These are phyloP conservation scores for Gynochthodes officinalis DNA, from an alignment of 257 asterid species.

Conservation along the genomic window DNA sequence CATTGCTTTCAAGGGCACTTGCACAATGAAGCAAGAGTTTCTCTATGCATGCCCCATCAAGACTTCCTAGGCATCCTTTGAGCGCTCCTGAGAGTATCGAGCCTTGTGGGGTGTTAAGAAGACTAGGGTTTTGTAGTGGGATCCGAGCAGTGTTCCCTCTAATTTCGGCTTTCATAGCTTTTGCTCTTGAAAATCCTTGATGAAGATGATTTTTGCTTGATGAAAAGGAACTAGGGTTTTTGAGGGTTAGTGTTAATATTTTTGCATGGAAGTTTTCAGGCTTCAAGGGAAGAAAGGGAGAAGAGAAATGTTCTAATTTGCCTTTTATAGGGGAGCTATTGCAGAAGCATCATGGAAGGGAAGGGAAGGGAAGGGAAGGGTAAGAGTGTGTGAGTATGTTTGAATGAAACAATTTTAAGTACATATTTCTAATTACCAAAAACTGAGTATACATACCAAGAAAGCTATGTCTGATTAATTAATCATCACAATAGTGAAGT, in stretches of 20 bases:
- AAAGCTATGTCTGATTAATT: background rate
- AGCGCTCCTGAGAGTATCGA: conserved; percentile 43
- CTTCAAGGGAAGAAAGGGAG: background rate
- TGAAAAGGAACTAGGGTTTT: background rate
- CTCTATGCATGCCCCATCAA: conserved; percentile 79
- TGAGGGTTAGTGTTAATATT: background rate
- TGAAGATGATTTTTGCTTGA: background rate
- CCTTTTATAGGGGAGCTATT: background rate
- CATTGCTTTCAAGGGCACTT: conserved; percentile 60
- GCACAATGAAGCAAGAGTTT: conserved; percentile 73
- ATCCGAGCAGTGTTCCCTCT: conserved; percentile 34
- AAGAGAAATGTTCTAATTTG: background rate
- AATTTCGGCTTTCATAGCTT: conserved; percentile 48
- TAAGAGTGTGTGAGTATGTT: background rate
- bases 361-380: background rate
- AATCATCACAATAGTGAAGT: conserved; percentile 9
- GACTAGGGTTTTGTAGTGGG: conserved; percentile 37
- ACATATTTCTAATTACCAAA: background rate
- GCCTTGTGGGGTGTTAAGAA: conserved; percentile 33
- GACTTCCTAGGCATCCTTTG: conserved; percentile 47
- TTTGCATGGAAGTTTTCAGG: background rate
- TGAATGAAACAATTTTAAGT: background rate
- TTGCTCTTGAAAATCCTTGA: background rate
- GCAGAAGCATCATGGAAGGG: background rate
- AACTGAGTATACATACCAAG: background rate